Base-by-base conservation (phyloP, 1,284 basidiomycete genomes). In the Apiotrichum gamsii region DNA sequence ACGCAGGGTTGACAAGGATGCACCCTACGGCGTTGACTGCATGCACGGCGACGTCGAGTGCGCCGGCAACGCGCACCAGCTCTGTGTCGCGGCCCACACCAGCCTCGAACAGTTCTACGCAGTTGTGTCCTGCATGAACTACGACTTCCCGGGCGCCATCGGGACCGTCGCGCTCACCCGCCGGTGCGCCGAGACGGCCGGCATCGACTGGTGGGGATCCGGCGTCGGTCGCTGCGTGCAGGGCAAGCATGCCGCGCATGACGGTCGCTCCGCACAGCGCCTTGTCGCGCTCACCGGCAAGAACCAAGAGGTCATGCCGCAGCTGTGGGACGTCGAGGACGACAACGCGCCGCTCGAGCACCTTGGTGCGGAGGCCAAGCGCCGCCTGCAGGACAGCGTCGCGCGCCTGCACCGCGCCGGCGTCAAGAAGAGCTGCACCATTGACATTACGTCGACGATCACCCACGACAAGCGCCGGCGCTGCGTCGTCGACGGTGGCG, bases 391-490 rank as follows among this genome's bases (percentile, higher is more conserved):
- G 52, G 72, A 82, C 47, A 90, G 81, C 56, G 76, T 83, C 18
- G 55, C 66, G 35, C 61, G 73, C 20, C 81, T 77, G 1, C 58
- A 75, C 44, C 60, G 72, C 19, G 54, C 81, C 57, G 78, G 75
- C 3, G 80, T 90, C 59, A 87, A 82, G 51, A 90, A 82, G 72
- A 89, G 86, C 64, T 93, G 89, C 72, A 90, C 87, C 2, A 77
- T 93, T 34, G 66, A 87, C 40, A 87, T 91, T 62, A 83, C 80
- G 2, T 62, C 59, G 25, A 66, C 60, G 1, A 21, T 61, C 25
- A 53, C 55, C 13, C 36, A 41, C 14, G 52, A 45, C 57, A 77
- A 76, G 10, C 75, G 74, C 56, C 72, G 79, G 43, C 80, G 85
- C 16, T 91, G 89, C 63, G 75, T 89, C 29, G 85, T 72, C 29